phyloP scores from a whole-genome alignment of 192 early-diverging fungal species.

The Umbelopsis vinacea region DNA sequence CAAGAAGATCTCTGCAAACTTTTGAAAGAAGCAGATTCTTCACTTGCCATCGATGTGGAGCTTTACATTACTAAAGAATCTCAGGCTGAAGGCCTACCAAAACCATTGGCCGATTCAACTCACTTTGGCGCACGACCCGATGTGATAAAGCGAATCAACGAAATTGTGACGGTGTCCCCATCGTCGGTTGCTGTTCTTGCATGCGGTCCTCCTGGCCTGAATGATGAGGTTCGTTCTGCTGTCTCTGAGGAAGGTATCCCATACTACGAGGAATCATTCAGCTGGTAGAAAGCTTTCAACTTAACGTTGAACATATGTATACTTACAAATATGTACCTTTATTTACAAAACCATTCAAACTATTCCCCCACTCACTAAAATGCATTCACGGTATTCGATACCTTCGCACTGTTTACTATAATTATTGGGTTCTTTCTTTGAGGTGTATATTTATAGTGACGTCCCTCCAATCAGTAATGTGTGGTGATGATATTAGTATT shows the following conservation, averaged over 20 bases:
- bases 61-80: slow-evolving; percentile 2
- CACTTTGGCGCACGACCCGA: neutral
- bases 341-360: too few relatives aligned
- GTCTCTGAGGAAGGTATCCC: slow-evolving; percentile 5
- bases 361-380: too few relatives aligned
- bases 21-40: neutral
- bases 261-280: slow-evolving; percentile 29
- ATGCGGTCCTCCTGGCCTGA: slow-evolving; percentile 23
- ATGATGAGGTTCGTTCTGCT: slow-evolving; percentile 2
- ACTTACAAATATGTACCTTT: too few relatives aligned
- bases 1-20: neutral
- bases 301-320: too few relatives aligned
- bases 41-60: neutral
- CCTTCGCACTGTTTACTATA: too few relatives aligned
- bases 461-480: too few relatives aligned
- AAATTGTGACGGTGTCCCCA: neutral
- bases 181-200: slow-evolving; percentile 14
- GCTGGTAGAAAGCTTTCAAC: neutral
- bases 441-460: too few relatives aligned
- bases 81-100: neutral
- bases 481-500: too few relatives aligned
- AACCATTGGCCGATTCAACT: neutral
- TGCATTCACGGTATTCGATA: too few relatives aligned
- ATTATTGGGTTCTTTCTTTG: too few relatives aligned
- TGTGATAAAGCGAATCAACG: neutral